Percentiles rank a stretch among this genome's conserved stretches.
These are phyloP conservation scores for Escovopsis sp. DNA, from an alignment of 2,329 filamentous ascomycete genomes.

Conservation along the genomic window DNA sequence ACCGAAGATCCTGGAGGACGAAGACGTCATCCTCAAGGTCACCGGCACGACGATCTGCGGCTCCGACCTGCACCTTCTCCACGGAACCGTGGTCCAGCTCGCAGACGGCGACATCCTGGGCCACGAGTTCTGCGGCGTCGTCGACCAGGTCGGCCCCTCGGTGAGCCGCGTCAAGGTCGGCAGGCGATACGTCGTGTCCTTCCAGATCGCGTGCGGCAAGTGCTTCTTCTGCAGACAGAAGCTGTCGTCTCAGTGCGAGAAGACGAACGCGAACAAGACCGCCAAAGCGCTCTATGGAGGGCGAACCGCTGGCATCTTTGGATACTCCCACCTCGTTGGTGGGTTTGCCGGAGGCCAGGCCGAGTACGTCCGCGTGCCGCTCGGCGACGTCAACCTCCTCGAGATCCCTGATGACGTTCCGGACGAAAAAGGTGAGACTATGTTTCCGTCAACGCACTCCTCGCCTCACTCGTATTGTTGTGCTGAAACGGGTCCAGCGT, in stretches of 20 bases:
- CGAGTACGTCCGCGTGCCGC: constrained; percentile 72
- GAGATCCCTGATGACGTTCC: constrained; percentile 65
- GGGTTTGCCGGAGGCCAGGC: constrained; percentile 81
- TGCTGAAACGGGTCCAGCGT: constrained; percentile 16
- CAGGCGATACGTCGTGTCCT: constrained; percentile 66
- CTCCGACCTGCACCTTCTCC: constrained; percentile 43
- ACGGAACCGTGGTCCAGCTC: constrained; percentile 42
- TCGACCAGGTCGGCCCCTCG: constrained; percentile 38
- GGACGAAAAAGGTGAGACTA: constrained; percentile 54
- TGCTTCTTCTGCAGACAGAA: constrained; percentile 73
- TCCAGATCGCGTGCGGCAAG: constrained; percentile 63
- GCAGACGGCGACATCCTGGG: constrained; percentile 53
- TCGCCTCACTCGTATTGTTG: too few species aligned
- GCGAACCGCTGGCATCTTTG: constrained; percentile 59
- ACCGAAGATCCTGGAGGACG: constrained; percentile 56
- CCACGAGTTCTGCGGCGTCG: constrained; percentile 44
- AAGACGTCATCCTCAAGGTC: constrained; percentile 68
- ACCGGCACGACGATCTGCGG: constrained; percentile 48
- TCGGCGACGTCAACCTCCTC: constrained; percentile 67
- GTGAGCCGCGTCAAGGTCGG: constrained; percentile 42
- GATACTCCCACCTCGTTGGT: constrained; percentile 66
- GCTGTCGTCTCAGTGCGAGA: constrained; percentile 65
- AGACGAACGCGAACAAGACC: constrained; percentile 59
- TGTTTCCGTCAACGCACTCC: not conserved
- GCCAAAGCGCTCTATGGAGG: constrained; percentile 67